A percentile compares a stretch with the other conserved stretches of the same genome.
Evolutionary conservation across 352 stramenopile species (phyloP).

Genomic region (Phytophthora cryptogea): DNA sequence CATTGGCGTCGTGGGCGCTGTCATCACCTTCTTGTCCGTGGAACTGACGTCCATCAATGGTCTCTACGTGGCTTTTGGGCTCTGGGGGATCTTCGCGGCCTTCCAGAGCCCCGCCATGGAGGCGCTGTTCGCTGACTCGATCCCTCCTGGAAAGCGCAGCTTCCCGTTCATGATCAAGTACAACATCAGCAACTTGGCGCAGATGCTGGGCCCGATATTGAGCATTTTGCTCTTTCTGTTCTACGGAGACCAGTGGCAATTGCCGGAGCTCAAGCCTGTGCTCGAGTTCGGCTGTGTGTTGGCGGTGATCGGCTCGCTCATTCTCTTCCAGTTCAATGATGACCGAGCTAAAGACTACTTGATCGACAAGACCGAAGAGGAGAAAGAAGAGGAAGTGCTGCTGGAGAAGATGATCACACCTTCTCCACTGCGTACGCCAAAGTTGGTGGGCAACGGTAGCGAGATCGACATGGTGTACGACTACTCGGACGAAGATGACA

Average conservation of each 20-base stretch:
- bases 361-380: slow-evolving; percentile 24
- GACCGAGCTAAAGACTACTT: slow-evolving; percentile 54
- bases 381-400: slow-evolving; percentile 28
- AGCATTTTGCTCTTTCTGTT: slow-evolving; percentile 68
- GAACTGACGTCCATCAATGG: slow-evolving; percentile 45
- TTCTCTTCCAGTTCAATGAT: slow-evolving; percentile 67
- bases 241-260: slow-evolving; percentile 66
- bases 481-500: slow-evolving; percentile 61
- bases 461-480: slow-evolving; percentile 71
- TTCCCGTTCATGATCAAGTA: slow-evolving; percentile 86
- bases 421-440: slow-evolving; percentile 63
- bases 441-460: slow-evolving; percentile 53
- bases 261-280: slow-evolving; percentile 57
- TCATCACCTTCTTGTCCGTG: slow-evolving; percentile 66
- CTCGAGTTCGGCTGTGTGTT: slow-evolving; percentile 65
- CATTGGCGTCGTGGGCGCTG: slow-evolving; percentile 48
- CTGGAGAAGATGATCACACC: slow-evolving; percentile 27
- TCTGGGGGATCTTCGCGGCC: slow-evolving; percentile 73
- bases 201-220: slow-evolving; percentile 58
- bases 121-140: slow-evolving; percentile 77
- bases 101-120: slow-evolving; percentile 75
- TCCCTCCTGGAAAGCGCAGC: slow-evolving; percentile 64
- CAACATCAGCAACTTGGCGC: slow-evolving; percentile 73
- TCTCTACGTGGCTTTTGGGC: slow-evolving; percentile 64
- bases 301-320: slow-evolving; percentile 45